Evolutionary conservation across 805 yeast species (phyloP).

Genomic region (Wickerhamiella alocasiicola): DNA sequence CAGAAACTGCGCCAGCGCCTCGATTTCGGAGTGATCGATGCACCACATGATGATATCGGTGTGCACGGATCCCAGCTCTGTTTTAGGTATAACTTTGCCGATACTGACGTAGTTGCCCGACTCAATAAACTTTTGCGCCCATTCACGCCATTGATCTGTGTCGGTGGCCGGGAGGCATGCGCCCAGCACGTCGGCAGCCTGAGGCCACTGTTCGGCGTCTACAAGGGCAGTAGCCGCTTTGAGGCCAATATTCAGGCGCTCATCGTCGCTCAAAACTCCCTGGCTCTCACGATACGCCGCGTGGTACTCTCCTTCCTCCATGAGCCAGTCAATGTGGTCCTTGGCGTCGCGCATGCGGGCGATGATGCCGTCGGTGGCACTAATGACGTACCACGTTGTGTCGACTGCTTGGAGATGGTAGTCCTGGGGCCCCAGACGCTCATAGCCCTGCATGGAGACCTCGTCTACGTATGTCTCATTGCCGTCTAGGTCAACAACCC

Average conservation of each 20-base stretch:
- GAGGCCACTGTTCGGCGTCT: slow-evolving; percentile 38
- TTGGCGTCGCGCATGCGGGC: slow-evolving; percentile 56
- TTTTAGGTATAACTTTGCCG: slow-evolving; percentile 46
- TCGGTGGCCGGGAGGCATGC: slow-evolving; percentile 28
- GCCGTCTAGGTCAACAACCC: slow-evolving; percentile 56
- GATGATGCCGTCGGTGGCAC: slow-evolving; percentile 70
- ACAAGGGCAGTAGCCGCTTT: slow-evolving; percentile 33
- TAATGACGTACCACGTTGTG: slow-evolving; percentile 48
- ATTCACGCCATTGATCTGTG: slow-evolving; percentile 48
- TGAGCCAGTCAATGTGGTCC: slow-evolving; percentile 66
- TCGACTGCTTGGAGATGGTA: slow-evolving; percentile 29
- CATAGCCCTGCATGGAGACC: slow-evolving; percentile 46
- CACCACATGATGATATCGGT: slow-evolving; percentile 38
- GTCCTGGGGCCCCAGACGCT: slow-evolving; percentile 64
- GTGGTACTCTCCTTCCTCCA: slow-evolving; percentile 38
- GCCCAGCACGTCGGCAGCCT: slow-evolving; percentile 40
- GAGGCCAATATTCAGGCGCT: slow-evolving; percentile 37
- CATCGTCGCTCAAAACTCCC: not conserved
- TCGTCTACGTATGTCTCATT: slow-evolving; percentile 72
- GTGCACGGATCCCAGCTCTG: slow-evolving; percentile 26
- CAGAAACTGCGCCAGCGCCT: slow-evolving; percentile 33
- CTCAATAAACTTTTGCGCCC: slow-evolving; percentile 43
- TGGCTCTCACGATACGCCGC: slow-evolving; percentile 46
- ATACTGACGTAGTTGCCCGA: slow-evolving; percentile 36
- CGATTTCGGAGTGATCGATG: slow-evolving; percentile 28